phyloP scores from a whole-genome alignment of 768 basidiomycete species.

The Dendrothele bispora region DNA sequence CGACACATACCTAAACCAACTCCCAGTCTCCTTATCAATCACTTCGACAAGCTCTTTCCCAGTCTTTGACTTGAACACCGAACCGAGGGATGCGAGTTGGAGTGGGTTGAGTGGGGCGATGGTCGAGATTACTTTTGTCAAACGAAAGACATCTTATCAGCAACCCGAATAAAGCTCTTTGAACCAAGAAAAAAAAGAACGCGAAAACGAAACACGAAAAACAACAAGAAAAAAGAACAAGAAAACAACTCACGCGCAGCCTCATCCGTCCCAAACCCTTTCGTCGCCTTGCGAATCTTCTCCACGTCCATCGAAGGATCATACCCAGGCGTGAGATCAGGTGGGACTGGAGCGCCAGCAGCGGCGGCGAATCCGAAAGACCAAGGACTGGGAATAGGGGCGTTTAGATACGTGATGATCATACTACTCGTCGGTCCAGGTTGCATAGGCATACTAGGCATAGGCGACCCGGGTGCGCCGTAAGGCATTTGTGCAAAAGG shows the following conservation, averaged over 20 bases:
- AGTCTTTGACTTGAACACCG: background rate
- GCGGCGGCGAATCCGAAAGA: too few relatives aligned
- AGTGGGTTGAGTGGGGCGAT: background rate
- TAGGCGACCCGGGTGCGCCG: background rate
- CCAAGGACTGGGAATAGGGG: constrained; percentile 1
- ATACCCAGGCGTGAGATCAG: background rate
- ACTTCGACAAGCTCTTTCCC: background rate
- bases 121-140: constrained; percentile 1
- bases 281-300: constrained; percentile 1
- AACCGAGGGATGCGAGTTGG: background rate
- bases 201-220: background rate
- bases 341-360: background rate
- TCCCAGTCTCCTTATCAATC: constrained; percentile 2
- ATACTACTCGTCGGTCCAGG: background rate
- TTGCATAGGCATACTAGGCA: background rate
- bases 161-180: background rate
- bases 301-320: constrained; percentile 1
- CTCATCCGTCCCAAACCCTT: constrained; percentile 4
- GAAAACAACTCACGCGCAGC: background rate
- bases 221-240: background rate
- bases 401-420: background rate
- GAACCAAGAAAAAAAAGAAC: background rate
- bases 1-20: background rate
- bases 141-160: background rate
- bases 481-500: background rate